Evolutionary conservation across 2,329 filamentous ascomycete genomes (phyloP).

Genomic region (Elsinoe arachidis): DNA sequence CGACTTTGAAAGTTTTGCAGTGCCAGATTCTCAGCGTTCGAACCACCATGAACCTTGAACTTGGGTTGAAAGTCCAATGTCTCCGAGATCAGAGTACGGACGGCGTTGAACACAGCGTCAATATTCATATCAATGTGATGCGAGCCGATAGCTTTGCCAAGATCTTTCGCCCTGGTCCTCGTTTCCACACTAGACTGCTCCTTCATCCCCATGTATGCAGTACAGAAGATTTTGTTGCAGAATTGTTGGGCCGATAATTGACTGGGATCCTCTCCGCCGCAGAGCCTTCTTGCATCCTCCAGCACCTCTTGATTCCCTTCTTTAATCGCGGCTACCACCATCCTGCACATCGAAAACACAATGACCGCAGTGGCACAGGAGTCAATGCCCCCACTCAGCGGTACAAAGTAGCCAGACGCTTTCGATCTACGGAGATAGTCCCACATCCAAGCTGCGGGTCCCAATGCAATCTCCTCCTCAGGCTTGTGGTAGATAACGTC

Average conservation of each 20-base stretch:
- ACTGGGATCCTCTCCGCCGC: slow-evolving; percentile 43
- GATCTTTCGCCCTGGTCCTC: slow-evolving; percentile 53
- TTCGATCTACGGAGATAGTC: slow-evolving; percentile 49
- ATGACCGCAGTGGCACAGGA: slow-evolving; percentile 48
- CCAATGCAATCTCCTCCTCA: slow-evolving; percentile 59
- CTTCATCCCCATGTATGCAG: slow-evolving; percentile 61
- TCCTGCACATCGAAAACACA: slow-evolving; percentile 41
- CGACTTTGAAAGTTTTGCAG: slow-evolving; percentile 62
- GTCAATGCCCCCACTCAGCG: slow-evolving; percentile 54
- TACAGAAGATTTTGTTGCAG: slow-evolving; percentile 51
- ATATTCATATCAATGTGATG: slow-evolving; percentile 70
- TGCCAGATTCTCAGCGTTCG: slow-evolving; percentile 51
- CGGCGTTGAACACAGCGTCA: slow-evolving; percentile 55
- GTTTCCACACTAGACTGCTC: slow-evolving; percentile 59
- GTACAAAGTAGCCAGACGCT: slow-evolving; percentile 48
- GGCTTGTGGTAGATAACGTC: slow-evolving; percentile 49
- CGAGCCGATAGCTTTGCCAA: slow-evolving; percentile 55
- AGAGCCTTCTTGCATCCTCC: slow-evolving; percentile 44
- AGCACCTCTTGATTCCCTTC: slow-evolving; percentile 47
- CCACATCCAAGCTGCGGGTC: slow-evolving; percentile 59
- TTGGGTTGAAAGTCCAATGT: slow-evolving; percentile 53
- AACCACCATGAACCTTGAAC: slow-evolving; percentile 57
- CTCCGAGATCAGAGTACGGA: slow-evolving; percentile 50
- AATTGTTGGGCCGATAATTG: slow-evolving; percentile 49
- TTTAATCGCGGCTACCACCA: slow-evolving; percentile 47